Evolutionary conservation across 352 stramenopile genomes (phyloP), one percentile per base, ranked within the genome.

Genomic region (Phytopythium boreale): DNA sequence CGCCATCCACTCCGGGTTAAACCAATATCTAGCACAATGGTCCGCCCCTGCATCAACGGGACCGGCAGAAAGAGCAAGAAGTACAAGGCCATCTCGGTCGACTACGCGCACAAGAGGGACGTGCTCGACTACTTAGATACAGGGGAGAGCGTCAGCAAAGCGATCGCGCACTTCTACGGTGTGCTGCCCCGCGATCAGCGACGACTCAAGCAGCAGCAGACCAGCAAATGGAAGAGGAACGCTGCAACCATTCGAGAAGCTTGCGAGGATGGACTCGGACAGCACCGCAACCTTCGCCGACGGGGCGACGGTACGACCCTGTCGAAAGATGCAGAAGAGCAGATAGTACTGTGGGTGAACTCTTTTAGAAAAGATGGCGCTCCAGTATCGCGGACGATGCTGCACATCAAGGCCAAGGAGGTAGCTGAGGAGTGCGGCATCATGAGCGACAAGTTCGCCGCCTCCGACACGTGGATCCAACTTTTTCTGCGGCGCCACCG

Each of bases 401-500:
- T 36, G 22, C 22, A 12, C 3, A 8, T 36, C 22, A 31, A 55
- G 12, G 22, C 22, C n/a, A 36, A n/a, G 15, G 26, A 55, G 9
- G 49, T 55, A 8, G 24, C 49, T n/a, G 24, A 15, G 7, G 14
- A 55, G 22, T n/a, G 22, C 24, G 49, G 26, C n/a, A 29, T 55
- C 22, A 4, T 2, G 2, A 36, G 12, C 49, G 22, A 17, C 26
- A 29, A 55, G 26, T 55, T 55, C 19, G 26, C 22, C 2, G 49
- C 22, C 6, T 36, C n/a, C 12, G 26, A 55, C 19, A 55, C 49
- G n/a, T 64, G 51, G 44, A 61, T 27, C 34, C 27, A 60, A 36
- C 52, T 62, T 46, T 50, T 47, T 52, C 55, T 29, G 57, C 26
- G 59, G 49, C 47, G 64, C 44, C 20, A 29, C 44, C 27, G 20